phyloP scores from a whole-genome alignment of 2,329 filamentous ascomycete species.

The Fusarium hostae region DNA sequence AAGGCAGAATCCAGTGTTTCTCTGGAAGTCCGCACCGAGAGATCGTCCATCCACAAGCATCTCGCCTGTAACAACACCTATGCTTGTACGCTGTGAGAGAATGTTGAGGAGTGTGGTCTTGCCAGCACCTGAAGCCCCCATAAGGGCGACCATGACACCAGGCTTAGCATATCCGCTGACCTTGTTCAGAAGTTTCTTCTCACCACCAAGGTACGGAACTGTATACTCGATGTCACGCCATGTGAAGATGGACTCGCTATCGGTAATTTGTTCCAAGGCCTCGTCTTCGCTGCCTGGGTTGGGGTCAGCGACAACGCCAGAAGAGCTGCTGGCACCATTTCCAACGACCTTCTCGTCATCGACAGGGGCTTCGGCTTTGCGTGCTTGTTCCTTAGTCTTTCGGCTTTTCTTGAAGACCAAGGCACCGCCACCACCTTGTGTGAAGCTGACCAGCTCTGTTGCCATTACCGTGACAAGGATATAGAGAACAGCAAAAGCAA shows the following conservation, averaged over 20 bases:
- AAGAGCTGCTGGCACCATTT: not conserved
- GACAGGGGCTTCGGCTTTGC: constrained; percentile 26
- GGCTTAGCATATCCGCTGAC: constrained; percentile 84
- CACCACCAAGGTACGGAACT: constrained; percentile 61
- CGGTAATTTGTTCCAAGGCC: constrained; percentile 41
- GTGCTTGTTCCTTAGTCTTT: constrained; percentile 59
- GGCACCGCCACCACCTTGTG: constrained; percentile 70
- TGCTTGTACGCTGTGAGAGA: constrained; percentile 74
- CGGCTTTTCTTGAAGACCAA: constrained; percentile 77
- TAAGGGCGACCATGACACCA: constrained; percentile 81
- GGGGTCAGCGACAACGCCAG: constrained; percentile 14
- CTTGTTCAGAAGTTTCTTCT: constrained; percentile 52
- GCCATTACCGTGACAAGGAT: constrained; percentile 36
- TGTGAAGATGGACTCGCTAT: constrained; percentile 66
- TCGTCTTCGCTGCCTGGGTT: constrained; percentile 12
- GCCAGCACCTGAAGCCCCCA: constrained; percentile 84
- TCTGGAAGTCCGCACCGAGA: constrained; percentile 77
- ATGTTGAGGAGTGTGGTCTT: constrained; percentile 88
- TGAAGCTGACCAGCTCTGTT: constrained; percentile 47
- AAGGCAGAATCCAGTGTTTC: constrained; percentile 75
- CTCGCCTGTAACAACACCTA: constrained; percentile 78
- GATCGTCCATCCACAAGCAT: constrained; percentile 80
- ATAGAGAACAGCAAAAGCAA: constrained; percentile 33
- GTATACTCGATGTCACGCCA: constrained; percentile 78
- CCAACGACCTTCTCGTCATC: constrained; percentile 46